Conservation (phyloP, 805 yeast genomes). For the Nakazawaea ishiwadae region DNA sequence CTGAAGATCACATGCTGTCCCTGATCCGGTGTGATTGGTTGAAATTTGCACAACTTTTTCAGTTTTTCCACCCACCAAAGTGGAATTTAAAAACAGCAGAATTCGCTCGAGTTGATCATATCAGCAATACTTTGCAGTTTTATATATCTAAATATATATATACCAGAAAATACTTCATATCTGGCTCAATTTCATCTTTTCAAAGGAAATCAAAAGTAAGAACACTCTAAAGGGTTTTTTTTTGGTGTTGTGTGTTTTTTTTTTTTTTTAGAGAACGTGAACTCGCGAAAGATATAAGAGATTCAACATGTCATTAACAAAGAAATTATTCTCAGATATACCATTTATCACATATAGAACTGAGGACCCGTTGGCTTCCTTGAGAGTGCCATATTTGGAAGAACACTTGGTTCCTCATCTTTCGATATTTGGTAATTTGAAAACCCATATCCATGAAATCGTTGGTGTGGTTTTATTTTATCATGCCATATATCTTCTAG, state of each 20-base stretch:
- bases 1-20: background rate
- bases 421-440: slow-evolving; percentile 14
- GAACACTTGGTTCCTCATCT: slow-evolving; percentile 14
- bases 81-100: too few relatives aligned
- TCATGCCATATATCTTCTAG: slow-evolving; percentile 21
- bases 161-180: too few relatives aligned
- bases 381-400: slow-evolving; percentile 25
- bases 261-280: background rate
- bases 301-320: slow-evolving; percentile 7
- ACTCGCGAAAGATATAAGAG: background rate
- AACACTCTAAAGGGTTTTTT: too few relatives aligned
- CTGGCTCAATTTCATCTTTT: too few relatives aligned
- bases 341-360: slow-evolving; percentile 9
- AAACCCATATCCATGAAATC: slow-evolving; percentile 28
- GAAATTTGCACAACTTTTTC: background rate
- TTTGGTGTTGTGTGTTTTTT: background rate
- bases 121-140: too few relatives aligned
- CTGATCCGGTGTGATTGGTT: background rate
- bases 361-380: slow-evolving; percentile 22
- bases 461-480: slow-evolving; percentile 23
- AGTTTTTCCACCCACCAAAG: too few relatives aligned
- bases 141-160: too few relatives aligned
- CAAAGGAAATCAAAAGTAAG: too few relatives aligned
- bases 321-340: background rate
- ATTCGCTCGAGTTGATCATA: too few relatives aligned